Percentiles rank a stretch among this genome's conserved stretches.
Conservation (phyloP, 306 rosid genomes). For the Fragaria vesca region DNA sequence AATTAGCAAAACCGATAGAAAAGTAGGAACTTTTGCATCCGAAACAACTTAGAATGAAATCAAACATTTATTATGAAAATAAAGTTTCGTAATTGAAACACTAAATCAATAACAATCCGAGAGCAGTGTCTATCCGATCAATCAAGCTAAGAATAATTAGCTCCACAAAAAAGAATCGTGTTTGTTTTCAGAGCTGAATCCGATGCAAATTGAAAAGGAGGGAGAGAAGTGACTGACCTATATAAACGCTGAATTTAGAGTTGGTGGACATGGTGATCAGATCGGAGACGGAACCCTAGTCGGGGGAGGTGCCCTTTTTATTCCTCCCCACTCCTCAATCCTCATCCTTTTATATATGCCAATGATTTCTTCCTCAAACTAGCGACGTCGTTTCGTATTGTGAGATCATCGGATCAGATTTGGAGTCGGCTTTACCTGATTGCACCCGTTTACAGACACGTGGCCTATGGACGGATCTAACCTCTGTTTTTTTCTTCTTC, state of each 20-base stretch:
- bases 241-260: constrained; percentile 47
- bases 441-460: neutral
- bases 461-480: neutral
- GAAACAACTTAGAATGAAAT: neutral
- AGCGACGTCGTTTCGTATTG: neutral
- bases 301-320: no score
- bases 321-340: neutral
- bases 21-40: neutral
- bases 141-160: neutral
- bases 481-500: no score
- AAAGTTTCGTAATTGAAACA: neutral
- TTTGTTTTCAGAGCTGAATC: neutral
- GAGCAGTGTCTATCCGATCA: no score
- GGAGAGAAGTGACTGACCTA: constrained; percentile 33
- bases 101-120: no score
- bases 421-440: neutral
- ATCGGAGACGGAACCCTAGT: constrained; percentile 28
- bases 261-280: constrained; percentile 39
- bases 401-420: neutral
- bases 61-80: neutral
- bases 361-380: neutral
- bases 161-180: neutral
- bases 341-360: neutral
- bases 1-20: neutral
- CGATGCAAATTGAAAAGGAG: neutral